A percentile compares a stretch with the other conserved stretches of the same genome.
phyloP scores from a whole-genome alignment of 176 grass and related monocot species.

The Musa acuminata region DNA sequence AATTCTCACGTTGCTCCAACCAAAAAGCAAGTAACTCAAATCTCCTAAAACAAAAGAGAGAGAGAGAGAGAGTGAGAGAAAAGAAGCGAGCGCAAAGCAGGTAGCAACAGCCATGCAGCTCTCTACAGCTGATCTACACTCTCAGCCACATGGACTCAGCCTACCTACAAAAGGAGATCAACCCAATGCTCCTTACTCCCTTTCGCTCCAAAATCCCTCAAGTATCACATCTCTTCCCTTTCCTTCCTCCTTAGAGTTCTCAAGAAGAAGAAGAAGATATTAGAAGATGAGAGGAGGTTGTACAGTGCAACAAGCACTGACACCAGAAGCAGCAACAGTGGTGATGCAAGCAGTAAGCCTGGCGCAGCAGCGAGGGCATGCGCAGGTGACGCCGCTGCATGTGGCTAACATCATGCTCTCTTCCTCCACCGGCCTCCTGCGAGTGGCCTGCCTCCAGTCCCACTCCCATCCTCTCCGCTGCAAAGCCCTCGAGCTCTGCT shows the following conservation, averaged over 20 bases:
- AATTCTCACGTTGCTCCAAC: slow-evolving; percentile 18
- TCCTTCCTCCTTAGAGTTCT: background rate
- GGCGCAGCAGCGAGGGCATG: slow-evolving; percentile 66
- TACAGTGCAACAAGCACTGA: slow-evolving; percentile 78
- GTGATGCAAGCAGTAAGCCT: slow-evolving; percentile 67
- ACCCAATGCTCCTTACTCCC: background rate
- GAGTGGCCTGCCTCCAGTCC: slow-evolving; percentile 63
- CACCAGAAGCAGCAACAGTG: slow-evolving; percentile 50
- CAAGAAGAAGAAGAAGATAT: background rate
- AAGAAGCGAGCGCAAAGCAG: background rate
- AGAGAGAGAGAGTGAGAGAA: background rate
- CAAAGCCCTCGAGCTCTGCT: slow-evolving; percentile 97
- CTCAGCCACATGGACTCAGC: background rate
- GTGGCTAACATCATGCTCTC: slow-evolving; percentile 77
- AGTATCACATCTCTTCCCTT: background rate
- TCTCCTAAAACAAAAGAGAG: background rate
- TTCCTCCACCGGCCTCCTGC: slow-evolving; percentile 45
- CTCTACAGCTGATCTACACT: background rate
- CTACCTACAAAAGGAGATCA: background rate
- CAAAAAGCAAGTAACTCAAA: slow-evolving; percentile 20
- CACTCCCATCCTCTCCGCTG: slow-evolving; percentile 89
- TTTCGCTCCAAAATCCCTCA: background rate
- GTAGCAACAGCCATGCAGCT: background rate
- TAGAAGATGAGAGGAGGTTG: slow-evolving; percentile 58
- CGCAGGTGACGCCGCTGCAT: slow-evolving; percentile 88